Conservation (phyloP, 257 asterid species). For the Knoxia roxburghii region DNA sequence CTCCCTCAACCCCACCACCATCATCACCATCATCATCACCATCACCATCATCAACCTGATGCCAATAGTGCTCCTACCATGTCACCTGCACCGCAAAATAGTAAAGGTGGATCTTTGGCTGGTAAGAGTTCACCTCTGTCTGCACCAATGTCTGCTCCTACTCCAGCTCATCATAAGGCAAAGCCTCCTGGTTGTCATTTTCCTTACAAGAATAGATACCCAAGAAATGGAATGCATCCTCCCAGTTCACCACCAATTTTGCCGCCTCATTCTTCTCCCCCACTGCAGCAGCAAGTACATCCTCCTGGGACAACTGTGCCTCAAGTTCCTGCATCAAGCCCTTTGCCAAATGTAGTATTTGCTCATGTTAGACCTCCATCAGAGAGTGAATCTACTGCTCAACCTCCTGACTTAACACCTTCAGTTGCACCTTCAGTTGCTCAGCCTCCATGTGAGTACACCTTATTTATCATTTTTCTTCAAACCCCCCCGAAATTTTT, state of each 20-base stretch:
- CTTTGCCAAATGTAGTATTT: conserved; percentile 44
- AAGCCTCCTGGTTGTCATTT: conserved; percentile 60
- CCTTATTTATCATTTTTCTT: background rate
- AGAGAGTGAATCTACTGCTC: conserved; percentile 33
- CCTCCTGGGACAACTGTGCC: conserved; percentile 29
- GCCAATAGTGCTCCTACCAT: conserved; percentile 44
- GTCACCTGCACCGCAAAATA: conserved; percentile 57
- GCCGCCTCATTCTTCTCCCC: conserved; percentile 50
- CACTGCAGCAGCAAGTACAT: conserved; percentile 32
- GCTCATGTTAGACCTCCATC: conserved; percentile 58
- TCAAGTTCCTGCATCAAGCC: conserved; percentile 44
- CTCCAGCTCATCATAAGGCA: conserved; percentile 32
- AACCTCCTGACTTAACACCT: conserved; percentile 45
- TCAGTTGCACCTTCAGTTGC: conserved; percentile 49
- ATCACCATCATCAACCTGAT: conserved; percentile 36
- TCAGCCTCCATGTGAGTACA: conserved; percentile 72
- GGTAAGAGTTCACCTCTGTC: conserved; percentile 34
- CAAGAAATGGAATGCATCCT: conserved; percentile 42
- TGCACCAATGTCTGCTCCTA: conserved; percentile 46
- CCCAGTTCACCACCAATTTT: conserved; percentile 51
- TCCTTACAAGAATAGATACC: conserved; percentile 38
- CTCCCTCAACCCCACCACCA: conserved; percentile 34
- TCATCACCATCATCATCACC: conserved; percentile 44
- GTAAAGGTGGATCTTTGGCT: conserved; percentile 21
- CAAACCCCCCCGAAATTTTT: background rate